Evolutionary conservation across 2,329 filamentous ascomycete species (phyloP), one percentile per base, ranked within the genome.

Genomic region (Cercospora zeina): DNA sequence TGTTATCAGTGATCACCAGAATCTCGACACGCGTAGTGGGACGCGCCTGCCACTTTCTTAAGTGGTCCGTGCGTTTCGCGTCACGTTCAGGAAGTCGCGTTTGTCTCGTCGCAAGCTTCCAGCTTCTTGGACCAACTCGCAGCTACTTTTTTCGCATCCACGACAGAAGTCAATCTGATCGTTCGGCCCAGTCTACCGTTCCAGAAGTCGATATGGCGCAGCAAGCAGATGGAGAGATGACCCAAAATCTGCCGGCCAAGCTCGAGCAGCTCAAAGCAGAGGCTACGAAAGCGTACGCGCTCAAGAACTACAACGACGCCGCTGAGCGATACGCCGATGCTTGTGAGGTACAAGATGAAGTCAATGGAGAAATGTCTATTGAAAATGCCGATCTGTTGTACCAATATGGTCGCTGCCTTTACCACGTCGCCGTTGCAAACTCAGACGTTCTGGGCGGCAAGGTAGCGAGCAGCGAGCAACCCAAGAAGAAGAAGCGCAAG

Each of bases 331-430:
- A 93, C 79, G 93, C 92, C 47, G 86, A 88, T 72, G 95, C 95
- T 33, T 91, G 91, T 60, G 90, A 96, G 75, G 84, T 97, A 64
- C 95, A 99, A 78, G 91, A 90, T 62, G 86, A 91, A 75, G 82
- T 97, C 75, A 95, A 97, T 75, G 95, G 93, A 76, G 95, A 97
- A 78, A 90, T 96, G 83, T 87, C 87, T 14, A 87, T 90, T 3
- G 88, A 91, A 62, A 99, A 99, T 71, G 93, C 93, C 55, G 93
- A 97, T 74, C 85, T 99, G 51, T 85, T 97, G 19, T 99, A 96
- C 77, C 85, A 92, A 67, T 99, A 99, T 77, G 95, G 95, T 13
- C 90, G 93, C 74, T 91, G 91, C 61, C 81, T 99, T 19, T 97
- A 96, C 82, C 93, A 93, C 76, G 89, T 97, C 63, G 95, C 93